Evolutionary conservation across 768 basidiomycete genomes (phyloP), one percentile per base, ranked within the genome.

Genomic region (Amylocystis lapponica): DNA sequence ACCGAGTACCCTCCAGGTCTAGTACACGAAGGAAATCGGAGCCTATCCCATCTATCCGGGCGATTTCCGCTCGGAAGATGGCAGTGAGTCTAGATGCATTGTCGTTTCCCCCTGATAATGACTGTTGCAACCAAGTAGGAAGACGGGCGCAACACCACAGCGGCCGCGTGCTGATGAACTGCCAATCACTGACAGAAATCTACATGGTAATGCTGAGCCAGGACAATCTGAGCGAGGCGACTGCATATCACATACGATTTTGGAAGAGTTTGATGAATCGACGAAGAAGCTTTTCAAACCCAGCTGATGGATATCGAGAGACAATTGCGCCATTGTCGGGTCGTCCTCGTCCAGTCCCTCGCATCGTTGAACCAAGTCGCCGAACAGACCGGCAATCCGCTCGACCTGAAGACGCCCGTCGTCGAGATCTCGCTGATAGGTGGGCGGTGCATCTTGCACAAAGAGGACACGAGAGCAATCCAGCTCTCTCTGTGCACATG

Each of bases 401-500:
- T 66, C 64, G 4, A 62, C 61, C 25, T 47, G 55, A 27, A 60
- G 38, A 30, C 58, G 51, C 20, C 49, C 50, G 21, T 58, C 61
- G 21, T 60, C 57, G 12, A 65, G 48, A 16, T 57, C 49, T 3
- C 47, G 52, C 38, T 64, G 59, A 47, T 65, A 66, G 9, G 54
- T 52, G 6, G 52, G 52, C 13, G 62, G 58, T 4, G 61, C 57
- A 27, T 58, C 59, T 38, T 62, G 60, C 1, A 59, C 48, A 40
- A 60, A 59, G 17, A 63, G 56, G 20, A 52, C 56, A n/a, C 59
- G 56, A 11, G 57, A 46, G 27, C 51, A 57, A 13, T 64, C 64
- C 21, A 64, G 50, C 43, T 66, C 65, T 13, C 65, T 54, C 41
- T 66, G 64, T 1, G 64, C 60, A 36, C 64, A 65, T 8, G 64